These are phyloP conservation scores for Vigna angularis DNA, from an alignment of 306 rosid species.

Conservation along the genomic window DNA sequence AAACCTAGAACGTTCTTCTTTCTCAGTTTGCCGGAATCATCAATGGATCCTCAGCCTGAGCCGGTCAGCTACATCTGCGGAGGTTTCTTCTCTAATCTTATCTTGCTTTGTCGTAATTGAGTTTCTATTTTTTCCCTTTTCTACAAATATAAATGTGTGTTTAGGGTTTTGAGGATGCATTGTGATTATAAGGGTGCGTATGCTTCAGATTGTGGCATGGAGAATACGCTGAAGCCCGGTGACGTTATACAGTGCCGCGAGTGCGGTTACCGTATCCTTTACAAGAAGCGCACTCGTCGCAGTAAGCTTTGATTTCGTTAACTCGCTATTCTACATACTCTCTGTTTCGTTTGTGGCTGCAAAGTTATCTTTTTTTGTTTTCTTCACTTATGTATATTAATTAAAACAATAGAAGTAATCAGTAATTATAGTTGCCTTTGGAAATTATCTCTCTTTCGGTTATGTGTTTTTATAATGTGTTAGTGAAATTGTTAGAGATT, in stretches of 20 bases:
- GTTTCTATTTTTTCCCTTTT: background rate
- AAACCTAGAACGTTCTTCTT: background rate
- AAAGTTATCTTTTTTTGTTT: background rate
- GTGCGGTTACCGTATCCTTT: constrained; percentile 92
- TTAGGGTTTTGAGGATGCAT: background rate
- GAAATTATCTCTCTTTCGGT: background rate
- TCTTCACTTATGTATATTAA: background rate
- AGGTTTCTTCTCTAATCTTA: constrained; percentile 10
- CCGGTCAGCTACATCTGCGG: constrained; percentile 46
- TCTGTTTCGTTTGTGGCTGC: background rate
- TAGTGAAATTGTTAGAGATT: background rate
- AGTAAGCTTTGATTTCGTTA: constrained; percentile 51
- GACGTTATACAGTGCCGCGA: constrained; percentile 97
- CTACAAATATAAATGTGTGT: background rate
- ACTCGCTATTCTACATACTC: background rate
- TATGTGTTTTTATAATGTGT: background rate
- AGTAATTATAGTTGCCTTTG: background rate
- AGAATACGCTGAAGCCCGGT: constrained; percentile 82
- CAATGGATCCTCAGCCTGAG: constrained; percentile 45
- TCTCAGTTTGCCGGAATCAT: background rate
- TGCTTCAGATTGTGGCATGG: constrained; percentile 87
- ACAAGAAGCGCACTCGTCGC: constrained; percentile 99
- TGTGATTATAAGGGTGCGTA: background rate
- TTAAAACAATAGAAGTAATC: background rate
- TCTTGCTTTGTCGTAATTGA: background rate